Conservation (phyloP, 1,284 basidiomycete genomes). For the Ceratobasidium theobromae region DNA sequence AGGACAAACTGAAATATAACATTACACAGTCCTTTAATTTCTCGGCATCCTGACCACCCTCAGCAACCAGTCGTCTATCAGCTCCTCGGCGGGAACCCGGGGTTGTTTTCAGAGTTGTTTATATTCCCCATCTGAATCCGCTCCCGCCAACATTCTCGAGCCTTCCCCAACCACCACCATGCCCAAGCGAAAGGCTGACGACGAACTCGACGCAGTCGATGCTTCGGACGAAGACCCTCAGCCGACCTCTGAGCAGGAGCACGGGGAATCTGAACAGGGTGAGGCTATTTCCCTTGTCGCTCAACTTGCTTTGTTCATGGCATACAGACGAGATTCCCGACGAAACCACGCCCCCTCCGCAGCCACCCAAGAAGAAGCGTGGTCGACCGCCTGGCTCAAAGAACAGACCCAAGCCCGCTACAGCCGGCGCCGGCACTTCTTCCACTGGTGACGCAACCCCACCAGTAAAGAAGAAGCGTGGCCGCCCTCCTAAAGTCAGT, state of each 20-base stretch:
- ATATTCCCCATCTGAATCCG: constrained; percentile 32
- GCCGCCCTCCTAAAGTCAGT: constrained; percentile 35
- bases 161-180: constrained; percentile 4
- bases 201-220: constrained; percentile 18
- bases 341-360: constrained; percentile 11
- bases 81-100: constrained; percentile 2
- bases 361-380: constrained; percentile 32
- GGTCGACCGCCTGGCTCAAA: constrained; percentile 35
- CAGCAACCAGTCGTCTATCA: constrained; percentile 21
- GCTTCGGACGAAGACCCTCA: constrained; percentile 19
- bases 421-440: constrained; percentile 55
- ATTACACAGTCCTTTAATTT: constrained; percentile 30
- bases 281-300: constrained; percentile 2
- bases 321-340: constrained; percentile 27
- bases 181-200: constrained; percentile 27
- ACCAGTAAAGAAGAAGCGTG: constrained; percentile 37
- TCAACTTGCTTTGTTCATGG: constrained; percentile 9
- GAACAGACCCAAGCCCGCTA: constrained; percentile 46
- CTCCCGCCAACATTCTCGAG: constrained; percentile 4
- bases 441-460: constrained; percentile 45
- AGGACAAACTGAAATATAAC: constrained; percentile 20
- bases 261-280: constrained; percentile 28
- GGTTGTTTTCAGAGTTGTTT: constrained; percentile 28
- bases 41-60: constrained; percentile 32
- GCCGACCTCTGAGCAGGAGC: neutral